Conservation (phyloP, 2,329 filamentous ascomycete species). For the Aschersonia sp. region DNA sequence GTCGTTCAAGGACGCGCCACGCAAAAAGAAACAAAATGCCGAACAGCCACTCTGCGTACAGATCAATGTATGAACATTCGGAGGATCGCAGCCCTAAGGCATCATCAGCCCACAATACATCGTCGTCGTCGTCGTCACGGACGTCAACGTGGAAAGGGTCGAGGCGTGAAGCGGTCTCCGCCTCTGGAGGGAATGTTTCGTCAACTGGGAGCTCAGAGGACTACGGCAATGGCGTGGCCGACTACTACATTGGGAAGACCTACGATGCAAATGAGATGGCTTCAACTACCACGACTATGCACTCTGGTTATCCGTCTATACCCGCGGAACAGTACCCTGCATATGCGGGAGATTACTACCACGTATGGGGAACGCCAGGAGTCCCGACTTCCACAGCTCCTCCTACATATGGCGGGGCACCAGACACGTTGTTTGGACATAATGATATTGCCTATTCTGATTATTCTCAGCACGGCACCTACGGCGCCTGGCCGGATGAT, state of each 20-base stretch:
- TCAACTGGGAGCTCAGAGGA: too few relatives aligned
- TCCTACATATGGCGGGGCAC: not conserved
- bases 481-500: slow-evolving; percentile 1
- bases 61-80: not conserved
- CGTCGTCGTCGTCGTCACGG: too few relatives aligned
- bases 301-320: too few relatives aligned
- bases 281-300: too few relatives aligned
- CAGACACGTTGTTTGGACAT: not conserved
- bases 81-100: not conserved
- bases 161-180: too few relatives aligned
- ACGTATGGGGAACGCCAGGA: not conserved
- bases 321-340: too few relatives aligned
- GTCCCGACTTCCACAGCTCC: not conserved
- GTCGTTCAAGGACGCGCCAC: slow-evolving; percentile 16
- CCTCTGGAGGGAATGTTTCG: too few relatives aligned
- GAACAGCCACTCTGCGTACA: slow-evolving; percentile 2
- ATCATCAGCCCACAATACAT: too few relatives aligned
- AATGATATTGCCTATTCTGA: not conserved
- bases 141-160: too few relatives aligned
- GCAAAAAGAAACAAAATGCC: slow-evolving; percentile 14
- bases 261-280: too few relatives aligned
- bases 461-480: not conserved
- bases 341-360: not conserved
- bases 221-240: too few relatives aligned
- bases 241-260: too few relatives aligned